Conservation (phyloP, 2,329 filamentous ascomycete species). For the Domatiomyces catenatus region DNA sequence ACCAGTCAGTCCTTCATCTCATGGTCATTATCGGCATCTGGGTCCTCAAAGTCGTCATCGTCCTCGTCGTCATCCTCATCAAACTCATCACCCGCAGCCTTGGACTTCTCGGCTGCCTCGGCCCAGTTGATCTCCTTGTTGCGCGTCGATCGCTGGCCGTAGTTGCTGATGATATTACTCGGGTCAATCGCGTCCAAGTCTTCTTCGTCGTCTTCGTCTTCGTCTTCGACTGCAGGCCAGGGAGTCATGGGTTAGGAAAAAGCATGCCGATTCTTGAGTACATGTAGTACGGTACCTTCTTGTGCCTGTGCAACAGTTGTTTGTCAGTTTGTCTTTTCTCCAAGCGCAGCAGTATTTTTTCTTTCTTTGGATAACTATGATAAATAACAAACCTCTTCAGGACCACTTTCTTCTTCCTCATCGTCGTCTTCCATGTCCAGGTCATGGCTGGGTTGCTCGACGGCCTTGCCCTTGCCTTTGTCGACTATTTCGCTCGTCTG, state of each 20-base stretch:
- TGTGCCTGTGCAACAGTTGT: background rate
- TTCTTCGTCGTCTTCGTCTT: constrained; percentile 43
- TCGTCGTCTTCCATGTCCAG: constrained; percentile 61
- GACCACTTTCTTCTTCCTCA: constrained; percentile 53
- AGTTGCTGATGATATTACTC: constrained; percentile 76
- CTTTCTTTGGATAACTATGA: no score
- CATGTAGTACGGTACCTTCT: constrained; percentile 1
- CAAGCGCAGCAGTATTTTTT: background rate
- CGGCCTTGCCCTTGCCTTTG: constrained; percentile 83
- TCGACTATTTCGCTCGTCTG: constrained; percentile 19
- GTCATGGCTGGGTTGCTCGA: constrained; percentile 40
- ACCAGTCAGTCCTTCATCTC: constrained; percentile 15
- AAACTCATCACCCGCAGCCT: constrained; percentile 57
- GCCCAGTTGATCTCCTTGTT: constrained; percentile 86
- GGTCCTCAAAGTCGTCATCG: constrained; percentile 22
- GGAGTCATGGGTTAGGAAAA: background rate
- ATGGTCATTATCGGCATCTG: constrained; percentile 12
- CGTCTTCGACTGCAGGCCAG: background rate
- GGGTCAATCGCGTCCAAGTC: constrained; percentile 83
- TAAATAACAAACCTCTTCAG: constrained; percentile 29
- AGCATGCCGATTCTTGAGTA: no score
- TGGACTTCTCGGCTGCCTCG: constrained; percentile 71
- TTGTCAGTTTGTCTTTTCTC: background rate
- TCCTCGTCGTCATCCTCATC: constrained; percentile 48
- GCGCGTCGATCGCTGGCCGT: constrained; percentile 46